Evolutionary conservation across 2,329 filamentous ascomycete genomes (phyloP), one percentile per base, ranked within the genome.

Genomic region (Aspergillus caelatus): DNA sequence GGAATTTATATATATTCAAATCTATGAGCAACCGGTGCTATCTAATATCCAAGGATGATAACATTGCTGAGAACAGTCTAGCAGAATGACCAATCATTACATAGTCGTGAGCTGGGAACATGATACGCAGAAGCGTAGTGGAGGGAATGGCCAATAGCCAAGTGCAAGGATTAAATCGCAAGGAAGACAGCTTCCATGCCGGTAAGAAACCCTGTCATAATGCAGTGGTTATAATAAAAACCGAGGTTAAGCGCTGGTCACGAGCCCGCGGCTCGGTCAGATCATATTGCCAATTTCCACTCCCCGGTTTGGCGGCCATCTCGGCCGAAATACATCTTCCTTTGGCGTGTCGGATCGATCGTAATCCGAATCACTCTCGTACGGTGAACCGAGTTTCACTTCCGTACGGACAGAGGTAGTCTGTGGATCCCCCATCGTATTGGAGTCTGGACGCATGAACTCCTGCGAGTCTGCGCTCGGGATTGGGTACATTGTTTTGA

Each of bases 401-500:
- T 57, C 64, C 5, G 57, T 52, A 5, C 61, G 68, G 14, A 57
- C 56, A 5, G 64, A 67, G 8, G 59, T 68, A 2, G 46, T 63
- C 26, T 67, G 67, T 4, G 70, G 69, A 12, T 67, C 66, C 6
- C 68, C 75, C 71, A 50, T 16, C 26, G 23, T 14, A 7, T 26
- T 32, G 28, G 45, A 14, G 26, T 23, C 48, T 26, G 75, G 65
- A 6, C 72, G 73, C 9, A 72, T 61, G 50, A 73, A 71, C 39
- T 78, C 74, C 36, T 72, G 67, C 1, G 76, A 74, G n/a, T 77
- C 73, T 2, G 68, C 62, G 28, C 66, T 73, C 2, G 68, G 71
- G 7, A 74, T 74, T 1, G 77, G 76, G 45, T 78, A 76, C 64
- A 75, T 74, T 0, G 71, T 74, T 0, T 74, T 72, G 23, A 71